These are phyloP conservation scores for Metschnikowia hibisci DNA, from an alignment of 805 yeast species.

Conservation along the genomic window DNA sequence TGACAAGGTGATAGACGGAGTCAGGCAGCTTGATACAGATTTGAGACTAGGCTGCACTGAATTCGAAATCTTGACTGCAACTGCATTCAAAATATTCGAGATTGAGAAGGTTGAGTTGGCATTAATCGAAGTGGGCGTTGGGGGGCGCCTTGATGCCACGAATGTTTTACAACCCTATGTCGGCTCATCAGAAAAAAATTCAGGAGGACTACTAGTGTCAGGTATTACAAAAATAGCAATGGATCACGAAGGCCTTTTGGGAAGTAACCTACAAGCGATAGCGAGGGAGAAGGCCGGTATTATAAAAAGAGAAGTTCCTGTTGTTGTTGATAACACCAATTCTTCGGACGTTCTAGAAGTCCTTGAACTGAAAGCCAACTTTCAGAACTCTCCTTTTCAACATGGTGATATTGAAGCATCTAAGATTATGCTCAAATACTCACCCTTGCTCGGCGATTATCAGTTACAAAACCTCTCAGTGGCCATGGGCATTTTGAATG, in stretches of 20 bases:
- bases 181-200: conserved; percentile 3
- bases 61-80: conserved; percentile 81
- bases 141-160: conserved; percentile 88
- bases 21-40: conserved; percentile 37
- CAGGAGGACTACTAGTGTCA: conserved; percentile 49
- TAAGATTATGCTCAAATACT: conserved; percentile 29
- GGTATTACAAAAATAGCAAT: conserved; percentile 82
- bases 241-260: conserved; percentile 80
- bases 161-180: conserved; percentile 49
- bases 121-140: conserved; percentile 90
- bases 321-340: conserved; percentile 38
- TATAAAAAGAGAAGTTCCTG: conserved; percentile 55
- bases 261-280: conserved; percentile 58
- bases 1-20: conserved; percentile 37
- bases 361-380: conserved; percentile 36
- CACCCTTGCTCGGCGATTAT: conserved; percentile 69
- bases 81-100: conserved; percentile 75
- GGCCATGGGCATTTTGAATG: conserved; percentile 55
- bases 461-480: conserved; percentile 68
- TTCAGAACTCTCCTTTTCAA: conserved; percentile 25
- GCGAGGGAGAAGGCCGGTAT: conserved; percentile 88
- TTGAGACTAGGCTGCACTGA: conserved; percentile 68
- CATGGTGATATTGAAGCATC: conserved; percentile 19
- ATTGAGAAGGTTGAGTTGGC: conserved; percentile 62
- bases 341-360: conserved; percentile 43